Percentiles rank a stretch among this genome's conserved stretches.
phyloP scores from a whole-genome alignment of 2,329 filamentous ascomycete species.

The Sclerotinia spermophila region DNA sequence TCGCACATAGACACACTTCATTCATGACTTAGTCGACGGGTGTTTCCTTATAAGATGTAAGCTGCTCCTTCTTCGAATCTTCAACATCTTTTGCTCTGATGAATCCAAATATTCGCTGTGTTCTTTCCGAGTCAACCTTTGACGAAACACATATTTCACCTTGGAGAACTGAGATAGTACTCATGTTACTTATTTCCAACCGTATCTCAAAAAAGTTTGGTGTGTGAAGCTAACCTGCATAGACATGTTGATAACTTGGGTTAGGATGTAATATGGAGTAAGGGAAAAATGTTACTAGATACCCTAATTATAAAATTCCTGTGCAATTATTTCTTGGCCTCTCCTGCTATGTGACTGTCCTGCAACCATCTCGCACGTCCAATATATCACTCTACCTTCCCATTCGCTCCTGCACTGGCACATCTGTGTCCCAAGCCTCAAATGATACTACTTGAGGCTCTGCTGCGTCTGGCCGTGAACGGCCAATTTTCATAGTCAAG shows the following conservation, averaged over 20 bases:
- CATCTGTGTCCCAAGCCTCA: neutral
- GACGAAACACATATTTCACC: slow-evolving; percentile 40
- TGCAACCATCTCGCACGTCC: fast-evolving
- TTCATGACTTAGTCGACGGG: slow-evolving; percentile 16
- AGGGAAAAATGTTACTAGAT: neutral
- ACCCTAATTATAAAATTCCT: neutral
- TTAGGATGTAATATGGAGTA: neutral
- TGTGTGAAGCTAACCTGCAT: neutral
- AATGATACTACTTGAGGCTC: neutral
- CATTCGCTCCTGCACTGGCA: neutral
- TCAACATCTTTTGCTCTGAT: slow-evolving; percentile 33
- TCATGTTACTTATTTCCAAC: slow-evolving; percentile 7
- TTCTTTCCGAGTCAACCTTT: slow-evolving; percentile 38
- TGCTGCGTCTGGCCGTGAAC: neutral
- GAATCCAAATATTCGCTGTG: slow-evolving; percentile 39
- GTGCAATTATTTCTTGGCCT: neutral
- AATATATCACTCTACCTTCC: neutral
- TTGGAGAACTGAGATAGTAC: slow-evolving; percentile 40
- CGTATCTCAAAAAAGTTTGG: neutral
- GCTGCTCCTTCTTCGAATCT: neutral
- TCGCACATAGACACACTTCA: neutral
- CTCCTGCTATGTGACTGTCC: neutral
- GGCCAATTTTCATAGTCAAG: too few species aligned
- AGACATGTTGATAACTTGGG: neutral
- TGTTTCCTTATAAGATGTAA: slow-evolving; percentile 15